Base-by-base conservation (phyloP, 2,329 filamentous ascomycete species). In the Clonostachys chloroleuca region DNA sequence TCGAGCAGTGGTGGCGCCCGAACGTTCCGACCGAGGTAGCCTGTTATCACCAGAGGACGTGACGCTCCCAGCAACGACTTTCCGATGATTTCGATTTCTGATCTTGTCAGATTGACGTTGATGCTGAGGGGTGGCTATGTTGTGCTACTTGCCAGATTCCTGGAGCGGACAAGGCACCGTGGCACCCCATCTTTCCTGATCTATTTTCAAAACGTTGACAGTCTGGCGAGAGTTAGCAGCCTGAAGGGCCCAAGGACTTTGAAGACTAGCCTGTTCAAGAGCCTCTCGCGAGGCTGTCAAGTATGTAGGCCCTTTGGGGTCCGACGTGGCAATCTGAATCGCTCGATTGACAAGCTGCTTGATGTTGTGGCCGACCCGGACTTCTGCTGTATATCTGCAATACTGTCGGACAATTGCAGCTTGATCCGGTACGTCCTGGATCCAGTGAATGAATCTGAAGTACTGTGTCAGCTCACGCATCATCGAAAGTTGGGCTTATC, bases 271-370 rank as follows among this genome's bases (percentile, higher is more conserved):
- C 58, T 92, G 84, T 61, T 94, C 88, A 82, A 95, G 89, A 1
- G 90, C 81, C 64, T 95, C 90, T 52, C 90, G 75, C 2, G 88
- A 86, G 2, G 86, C 89, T 47, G 78, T 81, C 5, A 95, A 70
- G 56, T 95, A 95, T 1, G 91, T 88, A 0, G 90, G 90, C 0
- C 90, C 90, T 52, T 83, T 75, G 0, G 88, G 89, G 47, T 84
- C 82, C 44, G 81, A 87, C 48, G 69, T 84, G 0, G 89, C 87
- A 60, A 92, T 92, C 54, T 87, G 86, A 50, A 92, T 64, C 0
- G 89, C 89, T 2, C 89, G 82, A 58, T 88, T 88, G 52, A 92
- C 86, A 67, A 92, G 83, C 70, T 92, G 87, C 72, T 92, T 92
- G 52, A 92, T 79, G 59, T 92, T 92, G 61, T 78, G 80, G 14